Base-by-base conservation (phyloP, 495 filamentous ascomycete genomes). In the Neurospora sp. region DNA sequence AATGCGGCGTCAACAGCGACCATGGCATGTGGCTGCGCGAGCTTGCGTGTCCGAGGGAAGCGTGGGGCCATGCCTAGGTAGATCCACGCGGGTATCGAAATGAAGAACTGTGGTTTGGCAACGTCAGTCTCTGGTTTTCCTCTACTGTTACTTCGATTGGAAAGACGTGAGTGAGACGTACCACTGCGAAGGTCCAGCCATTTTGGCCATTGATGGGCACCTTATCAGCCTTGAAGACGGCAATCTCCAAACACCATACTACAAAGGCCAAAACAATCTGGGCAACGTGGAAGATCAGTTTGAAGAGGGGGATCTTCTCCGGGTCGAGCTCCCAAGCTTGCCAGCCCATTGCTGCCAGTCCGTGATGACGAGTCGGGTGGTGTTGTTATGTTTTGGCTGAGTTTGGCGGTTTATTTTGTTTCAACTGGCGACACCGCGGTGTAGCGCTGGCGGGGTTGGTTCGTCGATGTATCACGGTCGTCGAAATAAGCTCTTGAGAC, bases 21-120 rank as follows among this genome's bases (percentile, higher is more conserved):
- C 81, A 97, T 93, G 71, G 88, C 93, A 79, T 96, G 94, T 11
- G 93, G 91, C 76, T 97, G 90, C 66, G 92, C 92, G 75, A 94
- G 89, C 77, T 89, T 90, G 39, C 88, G 87, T 39, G 94, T 92
- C 73, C 94, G 90, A n/a, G 89, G 86, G 85, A 93, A 97, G 78
- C 93, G 90, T 35, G 93, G 94, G 6, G 93, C 89, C 84, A 94
- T 92, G 70, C 89, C 88, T 72, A 95, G 87, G 81, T 94, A 98
- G 73, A 97, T 88, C 74, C 96, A 88, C 35, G 89, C 92, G 6
- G 94, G 94, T 72, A 94, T 86, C 72, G 89, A 90, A 74, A 97
- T 82, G 88, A 94, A 97, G 83, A 92, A 96, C 94, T 97, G 74
- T 20, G 39, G 70, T 20, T 40, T 40, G 37, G 35, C 48, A 71